Percentiles rank a stretch among this genome's conserved stretches.
Evolutionary conservation across 2,329 filamentous ascomycete species (phyloP).

Genomic region (Colletotrichum tofieldiae): DNA sequence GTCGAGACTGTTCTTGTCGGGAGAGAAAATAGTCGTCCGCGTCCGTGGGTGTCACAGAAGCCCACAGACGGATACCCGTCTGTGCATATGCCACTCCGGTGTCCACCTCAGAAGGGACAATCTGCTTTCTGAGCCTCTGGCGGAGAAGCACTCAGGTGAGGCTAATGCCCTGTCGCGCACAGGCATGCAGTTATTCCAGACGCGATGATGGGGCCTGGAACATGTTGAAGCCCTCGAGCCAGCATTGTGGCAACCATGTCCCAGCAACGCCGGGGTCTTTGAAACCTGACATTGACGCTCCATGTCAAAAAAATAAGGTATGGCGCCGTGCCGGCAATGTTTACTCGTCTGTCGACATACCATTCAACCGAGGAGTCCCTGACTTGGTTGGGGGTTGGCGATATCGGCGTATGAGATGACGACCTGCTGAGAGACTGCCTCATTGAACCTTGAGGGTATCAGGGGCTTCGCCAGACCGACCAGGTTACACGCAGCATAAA

Average conservation of each 20-base stretch:
- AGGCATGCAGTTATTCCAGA: conserved; percentile 14
- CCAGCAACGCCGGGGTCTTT: conserved; percentile 7
- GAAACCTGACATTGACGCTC: conserved; percentile 23
- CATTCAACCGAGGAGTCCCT: neutral
- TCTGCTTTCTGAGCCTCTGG: conserved; percentile 18
- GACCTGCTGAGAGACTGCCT: neutral
- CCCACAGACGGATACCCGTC: conserved; percentile 17
- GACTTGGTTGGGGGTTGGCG: neutral
- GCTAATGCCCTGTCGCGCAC: conserved; percentile 7
- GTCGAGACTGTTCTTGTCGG: conserved; percentile 9
- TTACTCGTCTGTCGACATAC: neutral
- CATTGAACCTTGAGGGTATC: neutral
- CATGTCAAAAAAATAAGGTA: conserved; percentile 20
- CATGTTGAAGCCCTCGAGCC: neutral
- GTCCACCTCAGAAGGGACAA: neutral
- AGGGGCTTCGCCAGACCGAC: neutral
- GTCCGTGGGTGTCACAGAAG: conserved; percentile 32
- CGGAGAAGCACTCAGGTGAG: conserved; percentile 1
- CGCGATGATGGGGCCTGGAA: conserved; percentile 13
- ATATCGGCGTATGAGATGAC: conserved; percentile 13
- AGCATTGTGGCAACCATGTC: conserved; percentile 19
- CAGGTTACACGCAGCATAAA: neutral
- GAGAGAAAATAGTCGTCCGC: conserved; percentile 18
- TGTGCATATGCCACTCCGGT: conserved; percentile 33
- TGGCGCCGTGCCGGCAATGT: conserved; percentile 13